phyloP scores from a whole-genome alignment of 495 filamentous ascomycete genomes.

The Penicillium herquei region DNA sequence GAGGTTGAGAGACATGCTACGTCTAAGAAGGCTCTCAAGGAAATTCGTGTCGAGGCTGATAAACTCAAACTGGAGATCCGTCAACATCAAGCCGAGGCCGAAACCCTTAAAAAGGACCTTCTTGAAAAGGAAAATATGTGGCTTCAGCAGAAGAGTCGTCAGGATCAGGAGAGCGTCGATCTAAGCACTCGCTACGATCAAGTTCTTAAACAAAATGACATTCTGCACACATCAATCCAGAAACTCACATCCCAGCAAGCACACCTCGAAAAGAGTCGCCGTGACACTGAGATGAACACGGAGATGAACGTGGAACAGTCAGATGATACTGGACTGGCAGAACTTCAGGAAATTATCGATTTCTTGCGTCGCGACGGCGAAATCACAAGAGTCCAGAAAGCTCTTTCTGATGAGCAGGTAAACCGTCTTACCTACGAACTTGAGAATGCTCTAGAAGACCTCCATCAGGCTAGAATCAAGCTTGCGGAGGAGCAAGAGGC shows the following conservation, averaged over 20 bases:
- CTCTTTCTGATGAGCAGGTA: constrained; percentile 79
- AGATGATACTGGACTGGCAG: constrained; percentile 50
- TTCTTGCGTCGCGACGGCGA: constrained; percentile 96
- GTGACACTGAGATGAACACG: constrained; percentile 18
- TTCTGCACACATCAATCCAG: constrained; percentile 86
- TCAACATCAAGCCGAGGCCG: constrained; percentile 69
- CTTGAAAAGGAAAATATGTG: constrained; percentile 77
- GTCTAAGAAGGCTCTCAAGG: constrained; percentile 78
- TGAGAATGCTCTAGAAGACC: constrained; percentile 77
- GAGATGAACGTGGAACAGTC: constrained; percentile 34
- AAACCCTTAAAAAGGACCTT: constrained; percentile 76
- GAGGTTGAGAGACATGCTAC: constrained; percentile 94
- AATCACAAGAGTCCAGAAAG: constrained; percentile 92
- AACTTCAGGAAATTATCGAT: constrained; percentile 81
- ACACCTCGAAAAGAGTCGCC: no score
- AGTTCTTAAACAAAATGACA: constrained; percentile 76
- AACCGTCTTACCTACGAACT: constrained; percentile 88
- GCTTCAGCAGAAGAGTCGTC: no score
- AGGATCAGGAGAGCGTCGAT: no score
- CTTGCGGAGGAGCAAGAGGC: constrained; percentile 81
- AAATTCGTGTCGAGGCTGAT: constrained; percentile 74
- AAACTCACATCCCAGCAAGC: constrained; percentile 21
- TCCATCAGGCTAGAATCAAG: constrained; percentile 82
- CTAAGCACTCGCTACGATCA: no score
- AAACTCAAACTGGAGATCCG: constrained; percentile 74